Conservation (phyloP, 1,284 basidiomycete genomes). For the Ganoderma boninense region DNA sequence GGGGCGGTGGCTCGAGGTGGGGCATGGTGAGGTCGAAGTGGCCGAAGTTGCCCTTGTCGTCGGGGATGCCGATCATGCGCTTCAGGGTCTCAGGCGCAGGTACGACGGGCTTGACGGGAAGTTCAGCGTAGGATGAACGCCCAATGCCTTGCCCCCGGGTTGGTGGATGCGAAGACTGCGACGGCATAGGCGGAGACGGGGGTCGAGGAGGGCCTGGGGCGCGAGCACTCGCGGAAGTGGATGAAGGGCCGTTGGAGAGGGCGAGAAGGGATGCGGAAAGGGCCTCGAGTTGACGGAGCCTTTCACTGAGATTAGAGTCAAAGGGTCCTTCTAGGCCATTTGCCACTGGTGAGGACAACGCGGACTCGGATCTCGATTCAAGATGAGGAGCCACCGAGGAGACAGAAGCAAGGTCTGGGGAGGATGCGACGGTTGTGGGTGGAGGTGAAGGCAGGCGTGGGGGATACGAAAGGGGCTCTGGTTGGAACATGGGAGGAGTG, state of each 20-base stretch:
- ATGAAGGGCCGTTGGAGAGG: not conserved
- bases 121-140: not conserved
- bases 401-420: not conserved
- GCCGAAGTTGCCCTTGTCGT: constrained; percentile 29
- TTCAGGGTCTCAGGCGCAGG: constrained; percentile 12
- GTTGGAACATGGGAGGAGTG: not conserved
- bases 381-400: not conserved
- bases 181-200: not conserved
- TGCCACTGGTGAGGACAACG: constrained; percentile 1
- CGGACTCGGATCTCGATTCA: not conserved
- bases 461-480: not conserved
- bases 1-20: constrained; percentile 5
- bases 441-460: not conserved
- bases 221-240: not conserved
- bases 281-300: constrained; percentile 22
- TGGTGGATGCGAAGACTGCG: not conserved
- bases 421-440: not conserved
- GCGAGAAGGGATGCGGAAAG: constrained; percentile 23
- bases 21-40: constrained; percentile 28
- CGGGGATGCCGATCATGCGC: constrained; percentile 38
- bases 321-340: not conserved
- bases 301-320: constrained; percentile 19
- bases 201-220: not conserved
- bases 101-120: not conserved
- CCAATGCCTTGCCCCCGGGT: not conserved